A percentile compares a stretch with the other conserved stretches of the same genome.
Conservation (phyloP, 345 rosid species). For the Corchorus capsularis region DNA sequence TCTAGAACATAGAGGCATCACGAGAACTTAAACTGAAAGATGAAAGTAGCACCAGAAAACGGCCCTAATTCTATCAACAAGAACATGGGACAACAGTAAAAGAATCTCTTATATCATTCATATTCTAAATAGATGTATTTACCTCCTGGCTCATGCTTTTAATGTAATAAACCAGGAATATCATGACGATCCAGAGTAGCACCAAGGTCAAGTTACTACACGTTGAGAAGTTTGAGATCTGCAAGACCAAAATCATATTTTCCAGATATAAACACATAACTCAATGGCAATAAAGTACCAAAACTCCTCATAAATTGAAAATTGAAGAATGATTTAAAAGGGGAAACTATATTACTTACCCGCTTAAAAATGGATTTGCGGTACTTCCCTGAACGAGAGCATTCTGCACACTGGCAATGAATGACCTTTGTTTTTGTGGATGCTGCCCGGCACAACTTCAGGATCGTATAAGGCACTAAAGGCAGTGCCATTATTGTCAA, state of each 20-base stretch:
- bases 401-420: slow-evolving; percentile 83
- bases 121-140: slow-evolving; percentile 2
- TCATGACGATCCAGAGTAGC: slow-evolving; percentile 83
- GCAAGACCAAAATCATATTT: slow-evolving; percentile 31
- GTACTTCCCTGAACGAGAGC: slow-evolving; percentile 82
- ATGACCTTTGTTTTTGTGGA: slow-evolving; percentile 69
- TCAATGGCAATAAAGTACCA: background rate
- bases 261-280: background rate
- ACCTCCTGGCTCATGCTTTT: slow-evolving; percentile 92
- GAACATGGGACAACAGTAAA: background rate
- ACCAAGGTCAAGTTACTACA: slow-evolving; percentile 86
- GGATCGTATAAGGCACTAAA: slow-evolving; percentile 80
- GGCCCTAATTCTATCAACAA: background rate
- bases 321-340: slow-evolving; percentile 5
- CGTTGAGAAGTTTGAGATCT: slow-evolving; percentile 94
- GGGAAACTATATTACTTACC: slow-evolving; percentile 38
- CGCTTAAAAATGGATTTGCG: slow-evolving; percentile 77
- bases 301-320: background rate
- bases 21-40: background rate
- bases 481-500: slow-evolving; percentile 96
- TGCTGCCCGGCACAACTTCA: slow-evolving; percentile 70
- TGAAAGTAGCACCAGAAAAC: background rate
- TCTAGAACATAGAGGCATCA: slow-evolving; percentile 1
- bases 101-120: background rate
- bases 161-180: slow-evolving; percentile 85